phyloP scores from a whole-genome alignment of 75 land plant genomes.

The Pinus tabuliformis region DNA sequence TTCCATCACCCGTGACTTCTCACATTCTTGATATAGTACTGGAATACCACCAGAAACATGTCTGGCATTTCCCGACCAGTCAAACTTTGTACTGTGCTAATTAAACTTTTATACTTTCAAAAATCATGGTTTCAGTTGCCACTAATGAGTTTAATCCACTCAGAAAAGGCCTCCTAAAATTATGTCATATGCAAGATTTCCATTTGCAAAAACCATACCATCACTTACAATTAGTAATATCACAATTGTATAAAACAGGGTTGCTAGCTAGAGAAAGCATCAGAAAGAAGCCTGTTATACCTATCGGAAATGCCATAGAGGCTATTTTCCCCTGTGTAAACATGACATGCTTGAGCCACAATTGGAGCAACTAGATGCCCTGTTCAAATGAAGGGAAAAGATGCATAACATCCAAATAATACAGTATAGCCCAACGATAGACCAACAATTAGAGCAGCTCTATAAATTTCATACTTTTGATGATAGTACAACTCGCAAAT shows the following conservation, averaged over 20 bases:
- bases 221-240: slow-evolving; percentile 44
- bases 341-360: too few species aligned
- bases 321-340: slow-evolving; percentile 1
- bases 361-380: slow-evolving; percentile 18
- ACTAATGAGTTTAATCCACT: too few species aligned
- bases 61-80: too few species aligned
- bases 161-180: background rate
- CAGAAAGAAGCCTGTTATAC: slow-evolving; percentile 34
- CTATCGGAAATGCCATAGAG: slow-evolving; percentile 30
- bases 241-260: slow-evolving; percentile 44
- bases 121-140: too few species aligned
- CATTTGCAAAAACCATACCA: slow-evolving; percentile 65
- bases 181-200: background rate
- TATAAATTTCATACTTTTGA: too few species aligned
- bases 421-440: slow-evolving; percentile 86
- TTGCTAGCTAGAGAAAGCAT: slow-evolving; percentile 47
- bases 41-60: too few species aligned
- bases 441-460: slow-evolving; percentile 16
- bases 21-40: too few species aligned
- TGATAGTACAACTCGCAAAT: too few species aligned
- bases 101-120: too few species aligned
- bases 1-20: too few species aligned
- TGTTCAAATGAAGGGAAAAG: slow-evolving; percentile 79
- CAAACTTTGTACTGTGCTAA: too few species aligned
- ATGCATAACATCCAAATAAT: slow-evolving; percentile 92